Evolutionary conservation across 495 filamentous ascomycete genomes (phyloP).

Genomic region (Bombardia bombarda): DNA sequence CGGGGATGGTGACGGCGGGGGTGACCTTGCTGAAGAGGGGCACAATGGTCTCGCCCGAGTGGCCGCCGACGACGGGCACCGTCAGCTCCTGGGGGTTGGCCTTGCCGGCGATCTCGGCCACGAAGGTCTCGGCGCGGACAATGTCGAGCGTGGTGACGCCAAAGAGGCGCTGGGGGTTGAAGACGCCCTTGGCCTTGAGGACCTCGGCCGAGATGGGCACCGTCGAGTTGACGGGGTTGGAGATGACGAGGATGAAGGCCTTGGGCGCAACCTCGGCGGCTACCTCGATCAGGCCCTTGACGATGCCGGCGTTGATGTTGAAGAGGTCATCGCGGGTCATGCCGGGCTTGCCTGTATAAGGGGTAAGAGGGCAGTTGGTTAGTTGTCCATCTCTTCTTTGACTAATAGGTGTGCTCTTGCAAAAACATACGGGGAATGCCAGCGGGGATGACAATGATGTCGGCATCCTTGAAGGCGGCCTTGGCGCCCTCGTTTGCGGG

Average conservation of each 20-base stretch:
- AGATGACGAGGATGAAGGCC: conserved; percentile 91
- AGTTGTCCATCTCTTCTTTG: conserved; percentile 4
- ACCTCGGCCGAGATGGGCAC: conserved; percentile 96
- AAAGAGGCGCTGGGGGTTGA: conserved; percentile 88
- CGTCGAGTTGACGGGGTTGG: conserved; percentile 98
- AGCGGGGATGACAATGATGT: conserved; percentile 93
- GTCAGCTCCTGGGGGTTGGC: conserved; percentile 70
- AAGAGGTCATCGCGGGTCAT: conserved; percentile 99
- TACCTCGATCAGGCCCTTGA: conserved; percentile 75
- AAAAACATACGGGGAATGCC: conserved; percentile 97
- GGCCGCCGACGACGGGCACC: conserved; percentile 91
- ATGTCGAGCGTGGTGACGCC: conserved; percentile 98
- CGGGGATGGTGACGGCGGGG: conserved; percentile 70
- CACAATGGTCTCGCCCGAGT: conserved; percentile 96
- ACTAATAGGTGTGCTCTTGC: conserved; percentile 31
- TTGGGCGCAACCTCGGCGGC: conserved; percentile 83
- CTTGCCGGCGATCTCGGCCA: conserved; percentile 74
- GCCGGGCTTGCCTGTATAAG: conserved; percentile 77
- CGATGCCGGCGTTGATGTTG: conserved; percentile 95
- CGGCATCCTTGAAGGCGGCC: conserved; percentile 77
- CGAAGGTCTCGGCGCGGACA: conserved; percentile 95
- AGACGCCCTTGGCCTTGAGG: conserved; percentile 84
- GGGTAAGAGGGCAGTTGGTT: background rate
- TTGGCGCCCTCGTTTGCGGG: conserved; percentile 86
- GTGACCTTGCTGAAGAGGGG: conserved; percentile 90